phyloP scores from a whole-genome alignment of 805 yeast genomes.

The Wickerhamomyces queroliae region DNA sequence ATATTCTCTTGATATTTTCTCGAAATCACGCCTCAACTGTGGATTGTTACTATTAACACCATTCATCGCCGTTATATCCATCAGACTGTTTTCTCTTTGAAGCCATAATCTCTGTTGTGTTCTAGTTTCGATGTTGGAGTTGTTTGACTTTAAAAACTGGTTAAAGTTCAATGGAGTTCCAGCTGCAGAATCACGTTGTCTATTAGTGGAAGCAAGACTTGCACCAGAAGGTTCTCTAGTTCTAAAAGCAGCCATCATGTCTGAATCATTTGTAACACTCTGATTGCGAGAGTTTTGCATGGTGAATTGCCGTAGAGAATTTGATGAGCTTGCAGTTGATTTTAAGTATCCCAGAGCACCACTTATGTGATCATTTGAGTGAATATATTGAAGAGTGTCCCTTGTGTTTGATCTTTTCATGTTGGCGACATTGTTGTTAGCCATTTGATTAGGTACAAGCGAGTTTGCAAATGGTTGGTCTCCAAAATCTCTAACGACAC shows the following conservation, averaged over 20 bases:
- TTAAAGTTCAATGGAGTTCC: slow-evolving; percentile 32
- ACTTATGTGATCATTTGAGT: slow-evolving; percentile 24
- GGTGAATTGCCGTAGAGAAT: slow-evolving; percentile 22
- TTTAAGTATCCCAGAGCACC: slow-evolving; percentile 7
- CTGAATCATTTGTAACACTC: slow-evolving; percentile 14
- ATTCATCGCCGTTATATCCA: slow-evolving; percentile 38
- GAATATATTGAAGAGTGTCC: slow-evolving; percentile 16
- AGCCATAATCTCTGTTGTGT: slow-evolving; percentile 84
- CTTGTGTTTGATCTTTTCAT: background rate
- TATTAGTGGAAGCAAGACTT: background rate
- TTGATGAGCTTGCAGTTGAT: slow-evolving; percentile 10
- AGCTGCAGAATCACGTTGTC: slow-evolving; percentile 18
- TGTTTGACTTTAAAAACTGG: slow-evolving; percentile 32
- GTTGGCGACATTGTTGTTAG: slow-evolving; percentile 3
- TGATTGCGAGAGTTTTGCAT: slow-evolving; percentile 8
- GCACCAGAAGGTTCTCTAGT: slow-evolving; percentile 11
- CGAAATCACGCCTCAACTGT: slow-evolving; percentile 69
- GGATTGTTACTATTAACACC: slow-evolving; percentile 25
- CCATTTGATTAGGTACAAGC: slow-evolving; percentile 10
- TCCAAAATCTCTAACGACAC: slow-evolving; percentile 37
- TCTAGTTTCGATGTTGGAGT: slow-evolving; percentile 48
- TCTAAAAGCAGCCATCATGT: slow-evolving; percentile 15
- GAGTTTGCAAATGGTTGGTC: slow-evolving; percentile 25
- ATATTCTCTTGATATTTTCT: slow-evolving; percentile 70
- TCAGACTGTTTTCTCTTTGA: slow-evolving; percentile 67